Evolutionary conservation across 306 rosid genomes (phyloP).

Genomic region (Rosa multiflora): DNA sequence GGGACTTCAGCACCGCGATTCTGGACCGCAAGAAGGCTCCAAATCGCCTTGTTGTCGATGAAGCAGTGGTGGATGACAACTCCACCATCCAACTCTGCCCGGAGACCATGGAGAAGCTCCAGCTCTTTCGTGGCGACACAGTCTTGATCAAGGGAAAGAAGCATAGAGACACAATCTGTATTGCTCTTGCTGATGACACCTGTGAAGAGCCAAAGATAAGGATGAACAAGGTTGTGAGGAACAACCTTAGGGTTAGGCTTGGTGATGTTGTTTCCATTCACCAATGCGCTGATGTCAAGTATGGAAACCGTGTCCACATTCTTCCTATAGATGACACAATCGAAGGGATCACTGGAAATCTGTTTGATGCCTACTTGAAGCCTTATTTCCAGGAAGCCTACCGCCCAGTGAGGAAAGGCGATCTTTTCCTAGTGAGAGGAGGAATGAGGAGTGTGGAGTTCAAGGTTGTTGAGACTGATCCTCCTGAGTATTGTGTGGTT

Average conservation of each 20-base stretch:
- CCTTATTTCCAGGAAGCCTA: conserved; percentile 17
- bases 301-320: conserved; percentile 34
- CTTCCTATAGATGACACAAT: conserved; percentile 37
- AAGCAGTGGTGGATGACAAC: conserved; percentile 68
- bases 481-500: conserved; percentile 26
- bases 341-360: conserved; percentile 34
- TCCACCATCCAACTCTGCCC: conserved; percentile 65
- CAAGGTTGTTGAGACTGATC: conserved; percentile 29
- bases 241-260: conserved; percentile 33
- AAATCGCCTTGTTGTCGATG: conserved; percentile 72
- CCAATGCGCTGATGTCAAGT: conserved; percentile 34
- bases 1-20: conserved; percentile 70
- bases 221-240: conserved; percentile 35
- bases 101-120: conserved; percentile 65
- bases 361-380: conserved; percentile 6
- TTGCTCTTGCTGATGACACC: conserved; percentile 24
- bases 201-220: conserved; percentile 33
- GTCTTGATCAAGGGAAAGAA: conserved; percentile 58
- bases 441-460: conserved; percentile 33
- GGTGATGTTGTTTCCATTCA: conserved; percentile 36
- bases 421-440: conserved; percentile 28
- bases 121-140: conserved; percentile 72
- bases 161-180: conserved; percentile 32
- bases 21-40: conserved; percentile 73
- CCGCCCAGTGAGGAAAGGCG: conserved; percentile 27